phyloP scores from a whole-genome alignment of 495 filamentous ascomycete genomes.

The Trichocladium uniseriatum region DNA sequence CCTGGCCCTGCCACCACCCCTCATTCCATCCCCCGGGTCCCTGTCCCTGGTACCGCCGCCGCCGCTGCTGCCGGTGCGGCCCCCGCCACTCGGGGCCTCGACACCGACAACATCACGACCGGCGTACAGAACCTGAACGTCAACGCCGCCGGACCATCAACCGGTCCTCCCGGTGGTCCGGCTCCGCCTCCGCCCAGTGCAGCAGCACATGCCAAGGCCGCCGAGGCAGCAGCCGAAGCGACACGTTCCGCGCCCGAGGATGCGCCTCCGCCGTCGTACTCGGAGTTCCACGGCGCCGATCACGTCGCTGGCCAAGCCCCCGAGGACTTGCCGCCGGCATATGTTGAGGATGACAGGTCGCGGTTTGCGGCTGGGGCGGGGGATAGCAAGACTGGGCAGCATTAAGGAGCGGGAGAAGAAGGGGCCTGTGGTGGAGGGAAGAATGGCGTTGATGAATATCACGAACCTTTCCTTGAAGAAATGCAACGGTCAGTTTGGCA shows the following conservation, averaged over 20 bases:
- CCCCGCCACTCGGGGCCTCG: too few species aligned
- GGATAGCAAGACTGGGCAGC: conserved; percentile 16
- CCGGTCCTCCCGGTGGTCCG: not conserved
- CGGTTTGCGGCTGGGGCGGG: not conserved
- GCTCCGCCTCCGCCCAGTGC: not conserved
- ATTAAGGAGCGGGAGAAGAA: not conserved
- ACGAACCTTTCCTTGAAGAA: too few species aligned
- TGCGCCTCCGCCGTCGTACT: conserved; percentile 8
- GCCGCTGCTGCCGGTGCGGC: not conserved
- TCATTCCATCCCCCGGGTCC: too few species aligned
- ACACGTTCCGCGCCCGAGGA: not conserved
- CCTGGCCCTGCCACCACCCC: not conserved
- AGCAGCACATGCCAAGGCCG: conserved; percentile 15
- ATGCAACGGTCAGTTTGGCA: too few species aligned
- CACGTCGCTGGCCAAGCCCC: not conserved
- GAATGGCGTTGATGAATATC: not conserved
- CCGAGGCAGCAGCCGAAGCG: conserved; percentile 21
- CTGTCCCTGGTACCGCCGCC: not conserved
- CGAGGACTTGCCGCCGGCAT: conserved; percentile 21
- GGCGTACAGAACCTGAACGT: conserved; percentile 9
- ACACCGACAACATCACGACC: not conserved
- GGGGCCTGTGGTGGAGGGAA: not conserved
- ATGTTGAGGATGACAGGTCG: conserved; percentile 12
- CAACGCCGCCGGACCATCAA: conserved; percentile 8
- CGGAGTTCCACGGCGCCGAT: conserved; percentile 1